Conservation (phyloP, 1,284 basidiomycete genomes). For the Trichosporon coremiiforme region DNA sequence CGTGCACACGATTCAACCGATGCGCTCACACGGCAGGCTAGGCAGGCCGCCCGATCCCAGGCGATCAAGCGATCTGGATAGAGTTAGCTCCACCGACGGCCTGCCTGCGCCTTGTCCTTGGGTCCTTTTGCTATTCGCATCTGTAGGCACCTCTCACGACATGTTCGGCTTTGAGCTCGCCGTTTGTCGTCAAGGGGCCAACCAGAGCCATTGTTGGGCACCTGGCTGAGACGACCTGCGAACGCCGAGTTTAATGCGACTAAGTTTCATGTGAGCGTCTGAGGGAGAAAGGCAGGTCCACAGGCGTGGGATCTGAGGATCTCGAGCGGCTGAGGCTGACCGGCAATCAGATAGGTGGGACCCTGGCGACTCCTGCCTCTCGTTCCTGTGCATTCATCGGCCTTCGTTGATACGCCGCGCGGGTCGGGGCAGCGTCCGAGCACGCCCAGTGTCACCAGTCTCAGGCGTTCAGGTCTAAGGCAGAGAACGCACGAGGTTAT, state of each 20-base stretch:
- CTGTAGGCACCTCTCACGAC: background rate
- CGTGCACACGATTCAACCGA: background rate
- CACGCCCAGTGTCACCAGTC: background rate
- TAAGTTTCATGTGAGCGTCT: constrained; percentile 1
- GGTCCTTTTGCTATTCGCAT: background rate
- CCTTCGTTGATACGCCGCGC: background rate
- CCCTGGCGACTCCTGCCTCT: background rate
- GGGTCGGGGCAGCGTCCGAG: background rate
- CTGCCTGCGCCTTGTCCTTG: background rate
- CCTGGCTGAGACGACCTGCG: background rate
- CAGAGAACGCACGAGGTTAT: background rate
- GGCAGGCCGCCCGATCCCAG: background rate
- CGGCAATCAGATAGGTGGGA: constrained; percentile 1
- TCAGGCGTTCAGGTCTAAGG: background rate
- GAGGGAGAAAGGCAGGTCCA: background rate
- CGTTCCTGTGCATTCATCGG: constrained; percentile 4
- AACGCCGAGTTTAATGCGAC: background rate
- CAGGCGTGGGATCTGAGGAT: background rate
- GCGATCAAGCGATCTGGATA: constrained; percentile 7
- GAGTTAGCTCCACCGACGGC: constrained; percentile 2
- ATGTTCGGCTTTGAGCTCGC: background rate
- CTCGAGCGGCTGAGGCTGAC: background rate
- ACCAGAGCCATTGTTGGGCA: background rate
- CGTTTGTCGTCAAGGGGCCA: constrained; percentile 14
- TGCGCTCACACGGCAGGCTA: background rate